Base-by-base conservation (phyloP, 208 protist genomes). In the Trypanosoma theileri region DNA sequence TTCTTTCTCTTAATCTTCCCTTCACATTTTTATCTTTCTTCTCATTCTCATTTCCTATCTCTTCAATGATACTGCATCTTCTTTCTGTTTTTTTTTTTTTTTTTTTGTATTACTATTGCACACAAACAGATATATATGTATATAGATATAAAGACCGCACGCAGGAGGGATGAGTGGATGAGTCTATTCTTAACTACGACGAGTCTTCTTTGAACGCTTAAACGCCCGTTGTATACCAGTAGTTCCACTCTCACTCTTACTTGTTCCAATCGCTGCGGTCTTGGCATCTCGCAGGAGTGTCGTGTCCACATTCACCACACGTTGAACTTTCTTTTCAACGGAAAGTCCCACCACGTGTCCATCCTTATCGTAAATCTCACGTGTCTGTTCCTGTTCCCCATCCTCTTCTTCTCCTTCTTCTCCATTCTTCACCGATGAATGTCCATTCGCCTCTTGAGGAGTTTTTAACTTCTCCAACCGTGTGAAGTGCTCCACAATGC, bases 181-280 rank as follows among this genome's bases (percentile, higher is more conserved):
- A 8, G 28, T 8, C 28, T 35, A 35, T 1, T 35, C 28, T 75
- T 22, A 75, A 50, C 70, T 69, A 16, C 61, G 70, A 31, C 56
- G 53, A 59, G 78, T 86, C 52, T 86, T 85, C 75, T 89, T 93
- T 4, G 85, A 84, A 28, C 89, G 85, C 51, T 84, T 81, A 50
- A 94, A 94, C 16, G 86, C 70, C 26, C 88, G 78, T 66, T 94
- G 89, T 42, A 94, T 64, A n/a, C 77, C 74, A 40, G 81, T 83
- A 44, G 78, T 44, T 35, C 35, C 61, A n/a, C 31, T 66, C 19
- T 22, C 65, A 28, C 21, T 22, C 57, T 73, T 65, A 13, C 66
- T 75, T 55, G 46, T 68, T 19, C 82, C 84, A 9, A 79, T 41
- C 16, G 84, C 73, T 40, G 77, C 80, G 26, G 75, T 70, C 14